These are phyloP conservation scores for Pseudogymnoascus sp. DNA, from an alignment of 2,329 filamentous ascomycete genomes.

Conservation along the genomic window DNA sequence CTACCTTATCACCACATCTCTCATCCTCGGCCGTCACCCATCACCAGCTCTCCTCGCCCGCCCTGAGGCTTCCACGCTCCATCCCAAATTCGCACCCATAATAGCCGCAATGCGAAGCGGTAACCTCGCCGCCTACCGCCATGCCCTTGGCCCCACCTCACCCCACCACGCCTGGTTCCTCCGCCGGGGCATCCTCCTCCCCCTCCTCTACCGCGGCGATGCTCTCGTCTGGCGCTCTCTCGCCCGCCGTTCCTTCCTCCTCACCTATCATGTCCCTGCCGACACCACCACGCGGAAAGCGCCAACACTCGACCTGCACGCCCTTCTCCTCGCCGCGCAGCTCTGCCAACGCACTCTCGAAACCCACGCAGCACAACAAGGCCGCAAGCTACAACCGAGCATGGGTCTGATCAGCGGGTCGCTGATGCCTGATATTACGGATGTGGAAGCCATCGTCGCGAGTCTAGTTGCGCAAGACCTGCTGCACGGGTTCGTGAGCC, in stretches of 20 bases:
- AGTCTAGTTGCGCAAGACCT: slow-evolving; percentile 73
- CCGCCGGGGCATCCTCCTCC: slow-evolving; percentile 64
- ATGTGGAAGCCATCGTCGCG: slow-evolving; percentile 71
- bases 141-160: slow-evolving; percentile 49
- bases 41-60: slow-evolving; percentile 56
- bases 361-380: slow-evolving; percentile 20
- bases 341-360: slow-evolving; percentile 59
- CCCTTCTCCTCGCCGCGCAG: slow-evolving; percentile 55
- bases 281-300: slow-evolving; percentile 51
- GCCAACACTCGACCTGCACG: slow-evolving; percentile 64
- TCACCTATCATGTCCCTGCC: slow-evolving; percentile 64
- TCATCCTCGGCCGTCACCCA: slow-evolving; percentile 79
- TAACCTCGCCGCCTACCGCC: slow-evolving; percentile 65
- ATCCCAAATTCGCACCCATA: slow-evolving; percentile 63
- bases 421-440: slow-evolving; percentile 47
- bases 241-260: slow-evolving; percentile 66
- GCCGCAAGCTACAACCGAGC: slow-evolving; percentile 45
- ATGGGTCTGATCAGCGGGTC: slow-evolving; percentile 59
- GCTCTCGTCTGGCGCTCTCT: slow-evolving; percentile 79
- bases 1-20: slow-evolving; percentile 73
- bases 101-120: slow-evolving; percentile 64
- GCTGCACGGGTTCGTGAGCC: slow-evolving; percentile 75
- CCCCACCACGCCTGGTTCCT: slow-evolving; percentile 65
- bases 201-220: slow-evolving; percentile 68
- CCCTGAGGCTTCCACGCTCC: slow-evolving; percentile 60